Percentiles rank a stretch among this genome's conserved stretches.
Conservation (phyloP, 1,284 basidiomycete genomes). For the Pseudozyma tsukubaensis region DNA sequence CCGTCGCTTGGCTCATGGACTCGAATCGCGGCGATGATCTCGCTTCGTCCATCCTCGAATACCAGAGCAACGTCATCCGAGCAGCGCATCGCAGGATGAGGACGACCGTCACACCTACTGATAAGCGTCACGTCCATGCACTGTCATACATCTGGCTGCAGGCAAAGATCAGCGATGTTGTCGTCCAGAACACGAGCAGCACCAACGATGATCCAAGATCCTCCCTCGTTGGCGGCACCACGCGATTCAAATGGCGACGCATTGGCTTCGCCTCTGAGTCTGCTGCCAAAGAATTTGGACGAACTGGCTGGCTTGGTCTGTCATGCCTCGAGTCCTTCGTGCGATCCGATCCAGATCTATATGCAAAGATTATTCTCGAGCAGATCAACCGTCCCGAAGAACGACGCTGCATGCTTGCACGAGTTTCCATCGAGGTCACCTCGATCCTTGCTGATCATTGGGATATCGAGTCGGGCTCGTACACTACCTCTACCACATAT, state of each 20-base stretch:
- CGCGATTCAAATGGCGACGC: conserved; percentile 78
- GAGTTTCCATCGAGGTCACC: conserved; percentile 86
- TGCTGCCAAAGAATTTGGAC: conserved; percentile 81
- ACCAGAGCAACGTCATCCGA: conserved; percentile 87
- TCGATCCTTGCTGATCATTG: conserved; percentile 71
- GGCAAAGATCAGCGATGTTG: conserved; percentile 66
- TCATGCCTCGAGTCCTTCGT: conserved; percentile 83
- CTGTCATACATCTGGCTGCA: conserved; percentile 64
- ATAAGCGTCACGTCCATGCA: conserved; percentile 61
- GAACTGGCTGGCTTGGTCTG: conserved; percentile 76
- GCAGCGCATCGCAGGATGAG: conserved; percentile 84
- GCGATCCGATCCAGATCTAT: conserved; percentile 79
- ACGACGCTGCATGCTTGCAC: conserved; percentile 85
- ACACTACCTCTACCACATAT: conserved; percentile 85
- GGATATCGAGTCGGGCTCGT: conserved; percentile 67
- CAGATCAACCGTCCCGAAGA: conserved; percentile 82
- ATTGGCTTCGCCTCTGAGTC: conserved; percentile 84
- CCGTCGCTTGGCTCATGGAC: conserved; percentile 75
- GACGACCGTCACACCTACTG: conserved; percentile 73
- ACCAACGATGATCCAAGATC: conserved; percentile 68
- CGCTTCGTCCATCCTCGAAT: conserved; percentile 86
- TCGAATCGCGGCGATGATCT: conserved; percentile 86
- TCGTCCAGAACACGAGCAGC: conserved; percentile 74
- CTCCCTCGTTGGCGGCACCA: conserved; percentile 70
- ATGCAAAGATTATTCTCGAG: conserved; percentile 86